A percentile compares a stretch with the other conserved stretches of the same genome.
These are phyloP conservation scores for Zygosaccharomyces rouxii DNA, from an alignment of 805 yeast genomes.

Conservation along the genomic window DNA sequence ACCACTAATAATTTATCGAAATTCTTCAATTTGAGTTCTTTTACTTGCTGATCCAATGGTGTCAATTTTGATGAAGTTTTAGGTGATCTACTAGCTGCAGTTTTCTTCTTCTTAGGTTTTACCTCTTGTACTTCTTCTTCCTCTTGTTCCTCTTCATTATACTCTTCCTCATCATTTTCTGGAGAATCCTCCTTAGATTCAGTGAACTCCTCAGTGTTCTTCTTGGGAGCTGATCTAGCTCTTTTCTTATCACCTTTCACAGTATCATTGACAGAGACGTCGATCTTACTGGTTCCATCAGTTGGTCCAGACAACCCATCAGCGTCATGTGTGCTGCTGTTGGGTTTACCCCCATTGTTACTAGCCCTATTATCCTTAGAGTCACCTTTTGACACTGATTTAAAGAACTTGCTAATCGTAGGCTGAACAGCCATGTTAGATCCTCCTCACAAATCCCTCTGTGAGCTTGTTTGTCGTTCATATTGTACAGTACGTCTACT, in stretches of 20 bases:
- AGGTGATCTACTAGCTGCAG: neutral
- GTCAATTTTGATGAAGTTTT: slow-evolving; percentile 40
- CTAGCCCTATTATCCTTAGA: neutral
- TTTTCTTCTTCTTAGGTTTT: slow-evolving; percentile 1
- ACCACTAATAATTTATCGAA: slow-evolving; percentile 69
- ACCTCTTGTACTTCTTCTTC: slow-evolving; percentile 10
- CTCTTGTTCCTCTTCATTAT: slow-evolving; percentile 5
- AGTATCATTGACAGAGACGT: neutral
- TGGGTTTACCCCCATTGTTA: neutral
- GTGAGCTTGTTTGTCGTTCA: neutral
- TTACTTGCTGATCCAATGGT: slow-evolving; percentile 76
- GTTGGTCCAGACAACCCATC: neutral
- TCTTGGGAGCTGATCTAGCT: neutral
- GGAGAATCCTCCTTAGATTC: neutral
- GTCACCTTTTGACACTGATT: slow-evolving; percentile 8
- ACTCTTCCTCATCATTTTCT: neutral
- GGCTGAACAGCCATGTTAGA: slow-evolving; percentile 27
- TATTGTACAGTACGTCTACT: neutral
- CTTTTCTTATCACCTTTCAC: neutral
- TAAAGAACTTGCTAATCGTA: slow-evolving; percentile 32
- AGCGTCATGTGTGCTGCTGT: slow-evolving; percentile 10
- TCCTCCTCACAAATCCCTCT: neutral
- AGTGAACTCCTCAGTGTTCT: neutral
- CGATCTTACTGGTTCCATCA: neutral
- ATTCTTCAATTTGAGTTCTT: slow-evolving; percentile 57